Evolutionary conservation across 441 rosid genomes (phyloP).

Genomic region (Pelargonium fulgidum): DNA sequence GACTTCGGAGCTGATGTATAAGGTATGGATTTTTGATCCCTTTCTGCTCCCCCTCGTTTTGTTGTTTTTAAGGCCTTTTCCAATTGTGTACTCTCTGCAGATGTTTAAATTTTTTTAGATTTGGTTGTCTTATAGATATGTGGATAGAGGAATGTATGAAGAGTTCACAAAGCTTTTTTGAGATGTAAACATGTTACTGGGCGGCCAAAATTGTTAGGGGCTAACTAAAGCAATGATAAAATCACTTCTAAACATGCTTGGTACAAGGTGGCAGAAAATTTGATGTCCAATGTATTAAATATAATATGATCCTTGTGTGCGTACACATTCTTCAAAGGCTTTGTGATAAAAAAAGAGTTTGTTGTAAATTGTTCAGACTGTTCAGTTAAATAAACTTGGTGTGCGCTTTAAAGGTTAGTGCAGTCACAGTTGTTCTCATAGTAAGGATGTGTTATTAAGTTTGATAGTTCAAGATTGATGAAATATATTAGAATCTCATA

Average conservation of each 20-base stretch:
- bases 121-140: neutral
- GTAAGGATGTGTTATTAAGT: neutral
- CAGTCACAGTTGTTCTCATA: neutral
- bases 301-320: too few relatives aligned
- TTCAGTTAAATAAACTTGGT: too few relatives aligned
- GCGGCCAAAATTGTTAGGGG: neutral
- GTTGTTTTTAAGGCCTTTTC: neutral
- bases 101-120: neutral
- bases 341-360: neutral
- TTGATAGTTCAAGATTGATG: neutral
- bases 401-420: neutral
- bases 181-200: constrained; percentile 3
- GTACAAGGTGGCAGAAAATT: too few relatives aligned
- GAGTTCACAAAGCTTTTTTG: neutral
- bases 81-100: neutral
- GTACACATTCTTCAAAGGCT: too few relatives aligned
- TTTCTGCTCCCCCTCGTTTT: neutral
- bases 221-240: too few relatives aligned
- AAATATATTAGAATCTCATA: too few relatives aligned
- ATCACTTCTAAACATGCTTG: too few relatives aligned
- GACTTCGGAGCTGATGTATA: constrained; percentile 6
- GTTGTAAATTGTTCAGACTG: neutral
- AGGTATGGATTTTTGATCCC: neutral
- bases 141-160: neutral
- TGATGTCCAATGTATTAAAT: too few relatives aligned